Evolutionary conservation across 495 filamentous ascomycete species (phyloP).

Genomic region (Geopyxis carbonaria): DNA sequence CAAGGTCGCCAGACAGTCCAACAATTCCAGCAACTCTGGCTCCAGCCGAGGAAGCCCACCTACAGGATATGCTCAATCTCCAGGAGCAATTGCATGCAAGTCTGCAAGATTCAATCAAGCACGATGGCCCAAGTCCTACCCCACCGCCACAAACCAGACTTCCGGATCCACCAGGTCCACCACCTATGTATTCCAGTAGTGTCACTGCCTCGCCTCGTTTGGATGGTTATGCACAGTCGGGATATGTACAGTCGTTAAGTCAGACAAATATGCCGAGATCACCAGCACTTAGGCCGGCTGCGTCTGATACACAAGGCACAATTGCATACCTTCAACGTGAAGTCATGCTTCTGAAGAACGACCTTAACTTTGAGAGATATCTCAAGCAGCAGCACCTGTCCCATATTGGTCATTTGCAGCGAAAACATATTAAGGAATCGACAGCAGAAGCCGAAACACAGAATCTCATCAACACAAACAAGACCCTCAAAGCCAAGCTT

Average conservation of each 20-base stretch:
- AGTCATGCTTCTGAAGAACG: conserved; percentile 49
- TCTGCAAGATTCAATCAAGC: conserved; percentile 30
- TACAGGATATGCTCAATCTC: conserved; percentile 38
- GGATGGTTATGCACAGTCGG: conserved; percentile 28
- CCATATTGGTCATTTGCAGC: conserved; percentile 53
- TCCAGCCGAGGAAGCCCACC: conserved; percentile 32
- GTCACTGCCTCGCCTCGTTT: conserved; percentile 26
- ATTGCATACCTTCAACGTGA: conserved; percentile 46
- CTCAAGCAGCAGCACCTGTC: conserved; percentile 57
- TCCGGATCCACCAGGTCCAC: conserved; percentile 15
- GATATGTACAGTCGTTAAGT: conserved; percentile 28
- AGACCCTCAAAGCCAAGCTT: conserved; percentile 46
- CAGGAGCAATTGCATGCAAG: conserved; percentile 36
- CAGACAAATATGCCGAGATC: conserved; percentile 26
- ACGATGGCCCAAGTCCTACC: conserved; percentile 26
- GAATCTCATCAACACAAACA: conserved; percentile 53
- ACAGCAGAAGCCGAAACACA: conserved; percentile 59
- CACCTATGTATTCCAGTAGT: conserved; percentile 19
- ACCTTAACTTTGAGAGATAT: conserved; percentile 61
- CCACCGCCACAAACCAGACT: conserved; percentile 6
- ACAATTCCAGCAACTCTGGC: conserved; percentile 34
- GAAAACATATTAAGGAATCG: conserved; percentile 49
- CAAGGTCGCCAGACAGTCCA: conserved; percentile 35
- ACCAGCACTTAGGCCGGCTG: conserved; percentile 26
- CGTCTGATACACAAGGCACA: conserved; percentile 28